Evolutionary conservation across 371 early-diverging fungal species (phyloP).

Genomic region (Phascolomyces articulosus): DNA sequence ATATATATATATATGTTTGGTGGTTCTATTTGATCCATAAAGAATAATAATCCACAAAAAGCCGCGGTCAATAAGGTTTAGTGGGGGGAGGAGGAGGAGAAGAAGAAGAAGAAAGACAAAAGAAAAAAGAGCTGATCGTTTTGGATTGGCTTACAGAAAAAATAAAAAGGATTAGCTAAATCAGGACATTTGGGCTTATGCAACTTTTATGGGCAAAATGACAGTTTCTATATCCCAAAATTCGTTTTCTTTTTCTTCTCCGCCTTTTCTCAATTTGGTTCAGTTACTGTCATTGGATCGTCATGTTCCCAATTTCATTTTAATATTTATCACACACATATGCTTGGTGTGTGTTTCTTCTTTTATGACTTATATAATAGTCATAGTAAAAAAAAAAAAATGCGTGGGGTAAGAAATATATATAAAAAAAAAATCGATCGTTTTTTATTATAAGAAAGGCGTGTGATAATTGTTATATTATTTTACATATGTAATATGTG

Average conservation of each 20-base stretch:
- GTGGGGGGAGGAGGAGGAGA: neutral
- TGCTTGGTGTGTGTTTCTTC: neutral
- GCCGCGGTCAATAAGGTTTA: constrained; percentile 5
- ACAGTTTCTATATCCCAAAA: constrained; percentile 13
- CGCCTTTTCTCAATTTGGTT: neutral
- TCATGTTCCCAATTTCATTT: neutral
- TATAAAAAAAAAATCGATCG: too few relatives aligned
- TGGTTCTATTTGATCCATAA: too few relatives aligned
- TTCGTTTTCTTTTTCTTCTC: constrained; percentile 8
- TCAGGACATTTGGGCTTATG: constrained; percentile 11
- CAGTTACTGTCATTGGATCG: constrained; percentile 11
- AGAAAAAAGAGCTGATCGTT: neutral
- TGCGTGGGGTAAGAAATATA: constrained; percentile 8
- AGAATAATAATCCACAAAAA: neutral
- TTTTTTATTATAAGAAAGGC: neutral
- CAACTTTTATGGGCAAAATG: constrained; percentile 11
- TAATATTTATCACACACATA: too few relatives aligned
- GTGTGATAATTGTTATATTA: neutral
- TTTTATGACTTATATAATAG: neutral
- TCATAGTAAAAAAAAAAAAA: neutral
- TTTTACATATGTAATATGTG: neutral
- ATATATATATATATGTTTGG: too few relatives aligned
- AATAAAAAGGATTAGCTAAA: constrained; percentile 9
- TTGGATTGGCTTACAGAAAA: constrained; percentile 1
- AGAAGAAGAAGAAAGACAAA: neutral